Conservation (phyloP, 768 basidiomycete genomes). For the Boletus edulis region DNA sequence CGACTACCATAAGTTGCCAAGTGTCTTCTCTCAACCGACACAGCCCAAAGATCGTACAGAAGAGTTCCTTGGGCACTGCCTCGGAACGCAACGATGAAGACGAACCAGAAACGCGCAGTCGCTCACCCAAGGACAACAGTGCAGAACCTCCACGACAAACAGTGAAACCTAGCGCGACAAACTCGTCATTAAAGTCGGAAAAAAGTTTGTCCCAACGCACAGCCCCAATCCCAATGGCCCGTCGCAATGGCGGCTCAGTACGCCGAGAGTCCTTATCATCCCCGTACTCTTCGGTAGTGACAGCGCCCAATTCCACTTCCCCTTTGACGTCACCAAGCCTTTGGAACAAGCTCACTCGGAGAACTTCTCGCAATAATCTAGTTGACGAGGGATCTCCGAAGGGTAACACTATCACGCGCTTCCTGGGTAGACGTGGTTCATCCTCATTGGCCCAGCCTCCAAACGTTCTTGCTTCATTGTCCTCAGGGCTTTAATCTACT, state of each 20-base stretch:
- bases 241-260: not conserved
- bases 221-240: conserved; percentile 6
- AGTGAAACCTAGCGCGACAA: not conserved
- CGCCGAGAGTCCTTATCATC: conserved; percentile 2
- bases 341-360: conserved; percentile 24
- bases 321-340: conserved; percentile 12
- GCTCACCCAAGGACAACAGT: conserved; percentile 1
- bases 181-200: not conserved
- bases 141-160: not conserved
- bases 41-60: conserved; percentile 4
- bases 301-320: conserved; percentile 1
- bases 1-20: conserved; percentile 42
- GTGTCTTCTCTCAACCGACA: conserved; percentile 7
- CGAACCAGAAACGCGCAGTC: not conserved
- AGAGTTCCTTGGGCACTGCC: conserved; percentile 1
- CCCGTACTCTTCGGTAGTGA: not conserved
- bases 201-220: not conserved
- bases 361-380: conserved; percentile 13
- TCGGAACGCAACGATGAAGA: conserved; percentile 5
- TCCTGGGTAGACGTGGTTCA: conserved; percentile 16
- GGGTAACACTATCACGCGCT: conserved; percentile 19
- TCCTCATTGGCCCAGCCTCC: conserved; percentile 4
- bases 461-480: conserved; percentile 1
- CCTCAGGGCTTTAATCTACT: not conserved
- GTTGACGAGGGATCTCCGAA: conserved; percentile 13